Percentiles rank a stretch among this genome's conserved stretches.
Evolutionary conservation across 331 rosid genomes (phyloP).

Genomic region (Cydonia oblonga): DNA sequence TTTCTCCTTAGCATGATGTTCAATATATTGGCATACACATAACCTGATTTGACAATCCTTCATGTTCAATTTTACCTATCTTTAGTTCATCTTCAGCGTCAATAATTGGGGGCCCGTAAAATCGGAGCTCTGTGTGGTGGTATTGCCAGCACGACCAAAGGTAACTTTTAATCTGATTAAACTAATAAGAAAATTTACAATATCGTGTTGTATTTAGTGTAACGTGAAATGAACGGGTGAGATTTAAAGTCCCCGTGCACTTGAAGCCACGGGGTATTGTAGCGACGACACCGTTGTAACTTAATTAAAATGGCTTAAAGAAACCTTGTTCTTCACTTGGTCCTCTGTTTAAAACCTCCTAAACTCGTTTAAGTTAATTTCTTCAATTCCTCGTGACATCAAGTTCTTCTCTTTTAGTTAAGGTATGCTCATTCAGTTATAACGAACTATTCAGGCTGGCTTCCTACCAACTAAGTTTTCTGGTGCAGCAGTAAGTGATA

Average conservation of each 20-base stretch:
- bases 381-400: background rate
- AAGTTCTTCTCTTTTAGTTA: background rate
- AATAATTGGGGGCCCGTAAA: background rate
- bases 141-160: no score
- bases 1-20: no score
- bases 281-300: background rate
- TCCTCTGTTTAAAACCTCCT: constrained; percentile 16
- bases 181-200: no score
- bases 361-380: background rate
- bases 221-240: background rate
- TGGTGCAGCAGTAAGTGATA: no score
- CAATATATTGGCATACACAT: background rate
- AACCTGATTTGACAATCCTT: background rate
- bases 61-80: background rate
- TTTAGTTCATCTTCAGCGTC: background rate
- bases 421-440: background rate
- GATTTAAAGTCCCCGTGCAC: background rate
- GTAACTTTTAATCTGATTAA: no score
- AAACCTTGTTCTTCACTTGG: background rate
- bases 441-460: no score
- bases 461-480: no score
- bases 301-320: no score
- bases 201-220: no score
- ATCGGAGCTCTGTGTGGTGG: background rate
- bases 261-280: background rate